Evolutionary conservation across 1,139 yeast species (phyloP).

Genomic region (Saccharomycopsis phalli): DNA sequence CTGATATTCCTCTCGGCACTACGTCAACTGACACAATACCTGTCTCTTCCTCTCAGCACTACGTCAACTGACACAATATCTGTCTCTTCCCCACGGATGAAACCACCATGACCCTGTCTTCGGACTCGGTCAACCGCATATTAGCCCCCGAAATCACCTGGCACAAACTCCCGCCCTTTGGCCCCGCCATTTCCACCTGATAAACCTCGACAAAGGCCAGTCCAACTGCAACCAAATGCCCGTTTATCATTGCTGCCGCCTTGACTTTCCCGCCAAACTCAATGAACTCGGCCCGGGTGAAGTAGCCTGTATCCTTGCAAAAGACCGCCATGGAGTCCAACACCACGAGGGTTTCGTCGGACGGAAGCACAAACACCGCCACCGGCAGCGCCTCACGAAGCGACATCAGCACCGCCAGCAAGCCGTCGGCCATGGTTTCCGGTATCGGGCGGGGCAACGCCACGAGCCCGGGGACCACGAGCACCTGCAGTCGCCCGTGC

Average conservation of each 20-base stretch:
- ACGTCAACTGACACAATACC: background rate
- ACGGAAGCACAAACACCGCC: background rate
- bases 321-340: conserved; percentile 6
- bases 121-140: conserved; percentile 4
- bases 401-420: no score
- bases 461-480: no score
- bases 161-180: background rate
- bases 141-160: conserved; percentile 3
- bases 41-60: no score
- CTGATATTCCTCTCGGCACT: no score
- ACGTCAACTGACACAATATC: background rate
- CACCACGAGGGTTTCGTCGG: conserved; percentile 8
- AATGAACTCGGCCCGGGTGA: conserved; percentile 6
- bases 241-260: conserved; percentile 5
- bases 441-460: no score
- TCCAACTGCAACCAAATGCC: conserved; percentile 1
- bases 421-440: no score
- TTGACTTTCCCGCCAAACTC: conserved; percentile 1
- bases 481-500: no score
- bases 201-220: conserved; percentile 6
- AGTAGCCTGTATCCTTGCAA: conserved; percentile 6
- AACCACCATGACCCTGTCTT: background rate
- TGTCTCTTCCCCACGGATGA: background rate
- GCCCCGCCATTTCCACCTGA: background rate
- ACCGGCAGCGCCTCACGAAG: background rate